Evolutionary conservation across 768 basidiomycete species (phyloP).

Genomic region (Suillus brevipes): DNA sequence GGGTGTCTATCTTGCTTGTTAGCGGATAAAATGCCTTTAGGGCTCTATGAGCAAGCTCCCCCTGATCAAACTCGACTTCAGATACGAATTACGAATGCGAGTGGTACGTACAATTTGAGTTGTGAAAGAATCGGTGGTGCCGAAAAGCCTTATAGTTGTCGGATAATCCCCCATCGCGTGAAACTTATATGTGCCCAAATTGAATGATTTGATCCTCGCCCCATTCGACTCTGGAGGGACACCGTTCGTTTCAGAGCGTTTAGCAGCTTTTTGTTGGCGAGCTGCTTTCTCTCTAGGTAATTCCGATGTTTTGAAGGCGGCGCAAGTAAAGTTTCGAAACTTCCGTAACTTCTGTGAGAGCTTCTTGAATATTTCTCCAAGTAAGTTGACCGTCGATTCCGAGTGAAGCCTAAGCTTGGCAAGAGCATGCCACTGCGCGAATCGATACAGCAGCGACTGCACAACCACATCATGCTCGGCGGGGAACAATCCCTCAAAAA

Average conservation of each 20-base stretch:
- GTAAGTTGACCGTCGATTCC: slow-evolving; percentile 8
- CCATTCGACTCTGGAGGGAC: background rate
- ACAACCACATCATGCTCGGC: slow-evolving; percentile 23
- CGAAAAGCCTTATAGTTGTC: slow-evolving; percentile 16
- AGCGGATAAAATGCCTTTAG: background rate
- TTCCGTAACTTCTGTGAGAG: slow-evolving; percentile 11
- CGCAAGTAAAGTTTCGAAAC: slow-evolving; percentile 25
- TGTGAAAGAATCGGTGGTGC: slow-evolving; percentile 38
- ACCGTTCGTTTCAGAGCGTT: background rate
- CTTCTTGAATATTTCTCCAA: slow-evolving; percentile 26
- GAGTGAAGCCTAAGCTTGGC: slow-evolving; percentile 38
- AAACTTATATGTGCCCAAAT: slow-evolving; percentile 16
- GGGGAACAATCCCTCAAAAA: slow-evolving; percentile 38
- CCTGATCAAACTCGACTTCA: background rate
- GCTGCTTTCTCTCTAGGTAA: slow-evolving; percentile 30
- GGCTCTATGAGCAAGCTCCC: background rate
- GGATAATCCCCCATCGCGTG: slow-evolving; percentile 19
- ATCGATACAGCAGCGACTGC: slow-evolving; percentile 26
- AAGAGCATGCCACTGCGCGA: slow-evolving; percentile 35
- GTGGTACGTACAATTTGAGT: slow-evolving; percentile 32
- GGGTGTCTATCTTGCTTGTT: background rate
- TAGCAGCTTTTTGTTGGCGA: slow-evolving; percentile 14
- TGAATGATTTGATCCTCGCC: slow-evolving; percentile 11
- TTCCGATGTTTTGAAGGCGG: slow-evolving; percentile 26
- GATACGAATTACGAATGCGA: too few relatives aligned